Percentiles rank a stretch among this genome's conserved stretches.
phyloP scores from a whole-genome alignment of 2,329 filamentous ascomycete genomes.

The Trichoderma afroharzianum region DNA sequence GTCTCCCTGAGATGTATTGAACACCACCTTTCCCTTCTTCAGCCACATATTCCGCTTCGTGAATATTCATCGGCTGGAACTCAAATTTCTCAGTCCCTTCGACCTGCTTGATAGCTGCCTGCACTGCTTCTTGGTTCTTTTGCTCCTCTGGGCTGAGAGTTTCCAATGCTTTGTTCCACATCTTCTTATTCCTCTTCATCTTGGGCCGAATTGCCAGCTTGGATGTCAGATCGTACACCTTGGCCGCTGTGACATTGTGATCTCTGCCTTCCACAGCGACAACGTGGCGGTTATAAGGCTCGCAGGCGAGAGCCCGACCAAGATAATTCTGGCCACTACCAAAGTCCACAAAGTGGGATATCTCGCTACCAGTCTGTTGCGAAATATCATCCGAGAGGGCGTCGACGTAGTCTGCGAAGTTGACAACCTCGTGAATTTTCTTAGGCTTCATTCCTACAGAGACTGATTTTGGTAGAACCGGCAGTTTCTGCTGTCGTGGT shows the following conservation, averaged over 20 bases:
- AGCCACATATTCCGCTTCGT: conserved; percentile 49
- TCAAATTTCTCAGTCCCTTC: conserved; percentile 35
- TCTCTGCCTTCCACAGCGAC: conserved; percentile 87
- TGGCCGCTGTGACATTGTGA: conserved; percentile 82
- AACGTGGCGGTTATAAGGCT: conserved; percentile 81
- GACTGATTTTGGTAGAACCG: conserved; percentile 65
- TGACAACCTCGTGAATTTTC: conserved; percentile 88
- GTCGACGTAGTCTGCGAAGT: conserved; percentile 84
- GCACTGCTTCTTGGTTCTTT: conserved; percentile 40
- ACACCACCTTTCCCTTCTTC: conserved; percentile 65
- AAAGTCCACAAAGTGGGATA: conserved; percentile 92
- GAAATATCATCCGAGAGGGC: conserved; percentile 56
- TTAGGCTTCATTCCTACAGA: conserved; percentile 93
- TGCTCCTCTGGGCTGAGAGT: conserved; percentile 28
- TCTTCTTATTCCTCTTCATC: conserved; percentile 79
- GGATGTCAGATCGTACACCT: conserved; percentile 77
- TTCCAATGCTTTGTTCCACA: conserved; percentile 56
- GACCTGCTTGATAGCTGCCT: conserved; percentile 33
- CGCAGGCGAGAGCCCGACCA: conserved; percentile 77
- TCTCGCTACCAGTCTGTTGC: conserved; percentile 50
- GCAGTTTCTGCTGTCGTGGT: conserved; percentile 42
- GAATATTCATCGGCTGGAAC: conserved; percentile 48
- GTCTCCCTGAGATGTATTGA: conserved; percentile 71
- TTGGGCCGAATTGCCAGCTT: conserved; percentile 70
- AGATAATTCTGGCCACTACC: conserved; percentile 97